Evolutionary conservation across 768 basidiomycete species (phyloP).

Genomic region (Kwoniella pini): DNA sequence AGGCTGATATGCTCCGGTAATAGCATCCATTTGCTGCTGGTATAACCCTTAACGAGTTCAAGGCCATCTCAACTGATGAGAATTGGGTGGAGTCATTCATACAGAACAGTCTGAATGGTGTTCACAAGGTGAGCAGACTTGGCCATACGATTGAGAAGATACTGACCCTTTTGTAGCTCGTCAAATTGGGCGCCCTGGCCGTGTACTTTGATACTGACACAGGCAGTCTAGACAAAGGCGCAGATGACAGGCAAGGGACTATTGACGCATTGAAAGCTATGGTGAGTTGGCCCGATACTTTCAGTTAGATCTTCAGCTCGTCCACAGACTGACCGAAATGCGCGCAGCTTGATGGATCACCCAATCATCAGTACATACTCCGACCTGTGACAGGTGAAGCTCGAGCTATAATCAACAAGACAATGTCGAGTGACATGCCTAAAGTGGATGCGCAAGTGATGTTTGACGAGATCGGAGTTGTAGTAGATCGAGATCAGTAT

Average conservation of each 20-base stretch:
- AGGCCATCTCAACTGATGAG: slow-evolving; percentile 82
- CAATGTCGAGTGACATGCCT: slow-evolving; percentile 70
- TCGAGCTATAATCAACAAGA: slow-evolving; percentile 82
- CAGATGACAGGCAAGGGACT: slow-evolving; percentile 62
- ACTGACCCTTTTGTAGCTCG: slow-evolving; percentile 63
- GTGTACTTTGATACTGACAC: slow-evolving; percentile 96
- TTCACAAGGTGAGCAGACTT: slow-evolving; percentile 74
- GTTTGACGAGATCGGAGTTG: slow-evolving; percentile 90
- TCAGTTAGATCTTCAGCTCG: not conserved
- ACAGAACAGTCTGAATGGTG: slow-evolving; percentile 77
- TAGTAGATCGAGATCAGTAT: slow-evolving; percentile 91
- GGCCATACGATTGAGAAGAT: not conserved
- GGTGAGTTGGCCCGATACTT: slow-evolving; percentile 59
- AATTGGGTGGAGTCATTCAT: slow-evolving; percentile 90
- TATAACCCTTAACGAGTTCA: slow-evolving; percentile 80
- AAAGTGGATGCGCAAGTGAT: slow-evolving; percentile 81
- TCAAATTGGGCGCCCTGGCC: slow-evolving; percentile 79
- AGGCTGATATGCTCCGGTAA: not conserved
- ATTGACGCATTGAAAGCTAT: slow-evolving; percentile 72
- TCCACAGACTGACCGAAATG: not conserved
- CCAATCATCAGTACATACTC: slow-evolving; percentile 85
- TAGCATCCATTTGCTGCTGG: slow-evolving; percentile 95
- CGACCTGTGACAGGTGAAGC: slow-evolving; percentile 96
- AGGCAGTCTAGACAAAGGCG: slow-evolving; percentile 68
- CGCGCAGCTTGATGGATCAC: slow-evolving; percentile 35